A percentile compares a stretch with the other conserved stretches of the same genome.
These are phyloP conservation scores for Croton laevigatus DNA, from an alignment of 441 rosid species.

Conservation along the genomic window DNA sequence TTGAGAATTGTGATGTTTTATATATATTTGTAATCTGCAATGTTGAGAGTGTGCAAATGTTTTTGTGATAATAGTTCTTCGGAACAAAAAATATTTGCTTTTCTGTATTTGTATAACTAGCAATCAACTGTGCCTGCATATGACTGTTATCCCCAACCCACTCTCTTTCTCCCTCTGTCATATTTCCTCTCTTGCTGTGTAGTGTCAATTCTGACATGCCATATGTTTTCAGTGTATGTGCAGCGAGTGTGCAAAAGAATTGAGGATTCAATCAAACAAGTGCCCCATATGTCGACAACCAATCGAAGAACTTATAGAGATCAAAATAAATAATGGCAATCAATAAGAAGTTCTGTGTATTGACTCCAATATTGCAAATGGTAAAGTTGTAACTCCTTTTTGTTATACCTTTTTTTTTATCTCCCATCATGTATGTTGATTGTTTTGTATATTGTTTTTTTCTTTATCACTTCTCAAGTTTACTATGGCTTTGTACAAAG, in stretches of 20 bases:
- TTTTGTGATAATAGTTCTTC: neutral
- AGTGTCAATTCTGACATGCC: slow-evolving; percentile 3
- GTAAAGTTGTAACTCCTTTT: slow-evolving; percentile 26
- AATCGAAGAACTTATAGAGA: slow-evolving; percentile 79
- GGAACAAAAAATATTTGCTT: neutral
- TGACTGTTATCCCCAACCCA: neutral
- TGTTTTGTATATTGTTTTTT: slow-evolving; percentile 31
- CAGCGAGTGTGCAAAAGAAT: slow-evolving; percentile 71
- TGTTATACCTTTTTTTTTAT: slow-evolving; percentile 11
- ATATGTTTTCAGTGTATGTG: slow-evolving; percentile 78
- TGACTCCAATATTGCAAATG: slow-evolving; percentile 24
- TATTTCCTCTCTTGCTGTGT: neutral
- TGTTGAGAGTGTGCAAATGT: neutral
- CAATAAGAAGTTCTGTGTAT: slow-evolving; percentile 28
- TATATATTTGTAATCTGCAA: neutral
- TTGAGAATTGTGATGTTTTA: neutral
- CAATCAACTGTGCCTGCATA: neutral
- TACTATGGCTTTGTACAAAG: slow-evolving; percentile 20
- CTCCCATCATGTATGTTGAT: slow-evolving; percentile 16
- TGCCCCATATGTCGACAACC: slow-evolving; percentile 92
- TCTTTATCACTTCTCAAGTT: slow-evolving; percentile 11
- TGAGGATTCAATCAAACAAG: slow-evolving; percentile 71
- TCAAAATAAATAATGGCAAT: slow-evolving; percentile 51
- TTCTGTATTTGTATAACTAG: neutral
- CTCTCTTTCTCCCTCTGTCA: too few species aligned